These are phyloP conservation scores for Calonectria fujianensis DNA, from an alignment of 2,329 filamentous ascomycete species.

Conservation along the genomic window DNA sequence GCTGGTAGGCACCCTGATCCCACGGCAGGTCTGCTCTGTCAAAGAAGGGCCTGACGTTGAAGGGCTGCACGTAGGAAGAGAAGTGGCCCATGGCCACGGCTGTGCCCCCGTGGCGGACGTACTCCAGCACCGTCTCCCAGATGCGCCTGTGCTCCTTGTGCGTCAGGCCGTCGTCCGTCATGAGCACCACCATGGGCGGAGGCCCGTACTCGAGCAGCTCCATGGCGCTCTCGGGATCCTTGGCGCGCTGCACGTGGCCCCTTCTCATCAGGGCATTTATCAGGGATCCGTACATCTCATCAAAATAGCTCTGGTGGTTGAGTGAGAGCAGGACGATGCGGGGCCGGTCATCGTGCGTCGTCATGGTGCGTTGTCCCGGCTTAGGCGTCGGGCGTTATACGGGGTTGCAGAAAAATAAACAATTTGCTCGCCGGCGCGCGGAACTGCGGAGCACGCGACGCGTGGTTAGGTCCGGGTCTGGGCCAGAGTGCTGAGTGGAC, in stretches of 20 bases:
- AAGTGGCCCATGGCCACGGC: slow-evolving; percentile 49
- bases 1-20: slow-evolving; percentile 48
- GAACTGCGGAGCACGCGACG: slow-evolving; percentile 17
- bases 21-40: slow-evolving; percentile 49
- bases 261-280: background rate
- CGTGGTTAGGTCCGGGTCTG: background rate
- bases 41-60: slow-evolving; percentile 9
- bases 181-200: slow-evolving; percentile 37
- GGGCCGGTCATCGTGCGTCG: slow-evolving; percentile 2
- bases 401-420: slow-evolving; percentile 6
- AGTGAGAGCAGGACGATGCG: slow-evolving; percentile 19
- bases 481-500: background rate
- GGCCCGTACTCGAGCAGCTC: slow-evolving; percentile 4
- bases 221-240: slow-evolving; percentile 20
- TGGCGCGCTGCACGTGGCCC: slow-evolving; percentile 28
- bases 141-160: slow-evolving; percentile 18
- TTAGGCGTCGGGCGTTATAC: background rate
- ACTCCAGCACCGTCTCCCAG: slow-evolving; percentile 44
- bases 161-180: slow-evolving; percentile 44
- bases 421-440: background rate
- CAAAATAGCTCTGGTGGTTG: slow-evolving; percentile 22
- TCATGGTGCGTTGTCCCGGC: background rate
- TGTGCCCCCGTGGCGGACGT: slow-evolving; percentile 42
- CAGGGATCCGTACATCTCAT: slow-evolving; percentile 17
- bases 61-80: slow-evolving; percentile 23